phyloP scores from a whole-genome alignment of 192 early-diverging fungal species.

The Umbelopsis ramanniana region DNA sequence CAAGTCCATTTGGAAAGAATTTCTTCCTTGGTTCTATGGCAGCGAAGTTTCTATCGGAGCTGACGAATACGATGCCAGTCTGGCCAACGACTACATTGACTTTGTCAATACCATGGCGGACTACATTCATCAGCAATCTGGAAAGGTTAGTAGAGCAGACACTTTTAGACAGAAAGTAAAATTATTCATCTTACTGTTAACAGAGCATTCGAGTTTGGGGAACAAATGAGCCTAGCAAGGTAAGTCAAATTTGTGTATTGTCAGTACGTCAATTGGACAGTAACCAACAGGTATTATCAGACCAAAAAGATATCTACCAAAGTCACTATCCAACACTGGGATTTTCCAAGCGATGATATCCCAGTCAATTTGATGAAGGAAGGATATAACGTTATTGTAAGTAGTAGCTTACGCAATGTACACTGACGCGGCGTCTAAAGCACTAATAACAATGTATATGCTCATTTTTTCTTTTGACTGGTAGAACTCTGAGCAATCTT shows the following conservation, averaged over 20 bases:
- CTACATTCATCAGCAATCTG: constrained; percentile 16
- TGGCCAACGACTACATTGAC: constrained; percentile 21
- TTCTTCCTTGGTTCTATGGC: constrained; percentile 18
- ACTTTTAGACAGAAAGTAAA: neutral
- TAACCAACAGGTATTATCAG: neutral
- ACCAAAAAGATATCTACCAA: constrained; percentile 10
- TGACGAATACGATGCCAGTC: constrained; percentile 19
- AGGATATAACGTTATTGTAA: constrained; percentile 21
- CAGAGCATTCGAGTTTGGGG: constrained; percentile 23
- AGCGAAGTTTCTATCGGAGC: constrained; percentile 21
- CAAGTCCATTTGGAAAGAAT: constrained; percentile 26
- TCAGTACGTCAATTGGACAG: too few species aligned
- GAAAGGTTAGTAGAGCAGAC: neutral
- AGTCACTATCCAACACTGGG: constrained; percentile 22
- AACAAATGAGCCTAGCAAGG: constrained; percentile 19
- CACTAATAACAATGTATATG: too few species aligned
- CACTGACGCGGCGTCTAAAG: too few species aligned
- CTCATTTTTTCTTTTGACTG: neutral
- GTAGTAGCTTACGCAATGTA: neutral
- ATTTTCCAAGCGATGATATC: constrained; percentile 15
- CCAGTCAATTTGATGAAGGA: constrained; percentile 15
- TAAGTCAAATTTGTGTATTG: neutral
- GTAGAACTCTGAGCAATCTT: constrained; percentile 21
- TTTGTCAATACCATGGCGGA: constrained; percentile 24
- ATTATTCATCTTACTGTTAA: neutral